A percentile compares a stretch with the other conserved stretches of the same genome.
Conservation (phyloP, 2,329 filamentous ascomycete species). For the Paecilomyces sp. region DNA sequence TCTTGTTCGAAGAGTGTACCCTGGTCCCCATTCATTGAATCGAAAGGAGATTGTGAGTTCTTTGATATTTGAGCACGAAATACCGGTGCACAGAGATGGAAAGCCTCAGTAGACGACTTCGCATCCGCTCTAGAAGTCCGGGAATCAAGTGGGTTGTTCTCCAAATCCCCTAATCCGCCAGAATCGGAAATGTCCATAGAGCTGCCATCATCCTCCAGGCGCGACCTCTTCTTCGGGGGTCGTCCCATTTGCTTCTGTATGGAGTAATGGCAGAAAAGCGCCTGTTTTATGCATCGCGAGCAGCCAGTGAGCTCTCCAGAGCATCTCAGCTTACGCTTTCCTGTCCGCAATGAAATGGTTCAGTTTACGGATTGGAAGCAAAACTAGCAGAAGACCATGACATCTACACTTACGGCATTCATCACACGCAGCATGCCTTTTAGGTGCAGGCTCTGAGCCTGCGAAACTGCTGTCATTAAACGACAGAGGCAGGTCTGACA, state of each 20-base stretch:
- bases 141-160: constrained; percentile 11
- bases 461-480: not conserved
- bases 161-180: constrained; percentile 17
- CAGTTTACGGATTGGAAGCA: constrained; percentile 5
- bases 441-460: constrained; percentile 18
- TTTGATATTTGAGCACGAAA: constrained; percentile 13
- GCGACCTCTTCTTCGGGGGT: constrained; percentile 35
- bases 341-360: constrained; percentile 19
- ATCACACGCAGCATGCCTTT: constrained; percentile 42
- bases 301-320: constrained; percentile 39
- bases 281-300: constrained; percentile 35
- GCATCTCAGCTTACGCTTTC: constrained; percentile 43
- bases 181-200: constrained; percentile 1
- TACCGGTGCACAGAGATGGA: constrained; percentile 21
- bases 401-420: constrained; percentile 38
- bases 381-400: constrained; percentile 2
- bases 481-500: constrained; percentile 2
- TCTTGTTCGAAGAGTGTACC: constrained; percentile 6
- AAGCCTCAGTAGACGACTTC: constrained; percentile 12
- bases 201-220: constrained; percentile 19
- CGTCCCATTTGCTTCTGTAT: constrained; percentile 43
- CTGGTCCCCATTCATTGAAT: not conserved
- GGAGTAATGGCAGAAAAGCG: constrained; percentile 38
- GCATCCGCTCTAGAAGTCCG: constrained; percentile 10
- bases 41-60: not conserved